phyloP scores from a whole-genome alignment of 306 rosid genomes.

The Castanea mollissima region DNA sequence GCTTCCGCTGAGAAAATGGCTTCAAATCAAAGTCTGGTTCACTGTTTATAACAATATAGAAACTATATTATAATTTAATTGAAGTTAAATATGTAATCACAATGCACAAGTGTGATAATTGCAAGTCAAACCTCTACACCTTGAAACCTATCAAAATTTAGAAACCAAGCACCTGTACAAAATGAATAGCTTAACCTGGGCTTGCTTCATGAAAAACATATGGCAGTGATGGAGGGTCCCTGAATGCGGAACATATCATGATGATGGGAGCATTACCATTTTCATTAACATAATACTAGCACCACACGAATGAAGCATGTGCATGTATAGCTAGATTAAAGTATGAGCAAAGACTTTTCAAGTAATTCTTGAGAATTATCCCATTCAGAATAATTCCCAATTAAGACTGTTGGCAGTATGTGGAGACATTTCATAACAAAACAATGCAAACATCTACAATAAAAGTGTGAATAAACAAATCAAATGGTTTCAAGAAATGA shows the following conservation, averaged over 20 bases:
- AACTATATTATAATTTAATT: neutral
- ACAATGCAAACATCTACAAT: neutral
- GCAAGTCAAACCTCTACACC: neutral
- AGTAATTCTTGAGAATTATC: neutral
- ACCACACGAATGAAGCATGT: neutral
- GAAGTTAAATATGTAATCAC: too few species aligned
- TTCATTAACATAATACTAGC: neutral
- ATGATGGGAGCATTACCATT: neutral
- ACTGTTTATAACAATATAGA: slow-evolving; percentile 33
- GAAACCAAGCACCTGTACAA: neutral
- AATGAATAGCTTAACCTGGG: neutral
- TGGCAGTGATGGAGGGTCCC: too few species aligned
- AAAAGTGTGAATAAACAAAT: too few species aligned
- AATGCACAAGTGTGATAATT: too few species aligned
- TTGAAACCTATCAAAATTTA: neutral
- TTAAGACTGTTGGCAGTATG: neutral
- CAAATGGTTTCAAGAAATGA: too few species aligned
- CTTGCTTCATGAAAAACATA: too few species aligned
- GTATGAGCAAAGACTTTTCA: neutral
- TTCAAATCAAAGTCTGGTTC: slow-evolving; percentile 51
- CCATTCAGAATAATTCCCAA: neutral
- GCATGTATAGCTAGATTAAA: too few species aligned
- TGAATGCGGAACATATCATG: too few species aligned
- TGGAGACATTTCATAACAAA: neutral
- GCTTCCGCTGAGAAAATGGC: slow-evolving; percentile 75